Base-by-base conservation (phyloP, 2,329 filamentous ascomycete genomes). In the Apiospora phragmitis region DNA sequence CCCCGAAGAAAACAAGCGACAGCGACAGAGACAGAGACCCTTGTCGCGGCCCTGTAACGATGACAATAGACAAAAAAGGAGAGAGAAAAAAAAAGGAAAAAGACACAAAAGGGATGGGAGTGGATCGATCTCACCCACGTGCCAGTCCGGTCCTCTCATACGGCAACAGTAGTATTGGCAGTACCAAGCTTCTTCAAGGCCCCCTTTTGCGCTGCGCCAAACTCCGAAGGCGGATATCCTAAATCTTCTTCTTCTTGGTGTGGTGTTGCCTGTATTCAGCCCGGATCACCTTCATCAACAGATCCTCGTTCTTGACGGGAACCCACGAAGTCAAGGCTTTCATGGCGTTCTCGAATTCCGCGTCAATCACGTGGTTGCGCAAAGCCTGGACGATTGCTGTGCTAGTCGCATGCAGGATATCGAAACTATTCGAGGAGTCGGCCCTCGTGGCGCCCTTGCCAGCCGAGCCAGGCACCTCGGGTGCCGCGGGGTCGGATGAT, bases 311-410 rank as follows among this genome's bases (percentile, higher is more conserved):
- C 81, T 94, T 94, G 80, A 99, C 92, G 26, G 95, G 94, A 62
- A 98, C 92, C 90, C 94, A 97, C 70, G 93, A 94, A 41, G 96
- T 98, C 73, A 99, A 85, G 9, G 95, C 93, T 84, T 98, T 98
- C 96, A 99, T 99, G 65, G 93, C 93, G 77, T 97, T 97, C 80
- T 99, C 96, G 81, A 98, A 99, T 80, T 99, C 96, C 24, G 93
- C 94, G 77, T 97, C 94, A 7, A 98, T 85, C 42, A 99, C 86
- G 68, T 97, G 94, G 73, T 97, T 94, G 47, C 94, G 88, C 74
- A 96, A 93, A 24, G 94, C 95, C 79, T 97, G 94, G 66, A 98
- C 95, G 38, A 99, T 87, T 1, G 96, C 95, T 3, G 95, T 93
- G 72, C 93, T 93, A 7, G 94, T 93, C 14, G 96, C 95, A 81